Conservation (phyloP, 345 rosid species). For the Eucalyptus albens region DNA sequence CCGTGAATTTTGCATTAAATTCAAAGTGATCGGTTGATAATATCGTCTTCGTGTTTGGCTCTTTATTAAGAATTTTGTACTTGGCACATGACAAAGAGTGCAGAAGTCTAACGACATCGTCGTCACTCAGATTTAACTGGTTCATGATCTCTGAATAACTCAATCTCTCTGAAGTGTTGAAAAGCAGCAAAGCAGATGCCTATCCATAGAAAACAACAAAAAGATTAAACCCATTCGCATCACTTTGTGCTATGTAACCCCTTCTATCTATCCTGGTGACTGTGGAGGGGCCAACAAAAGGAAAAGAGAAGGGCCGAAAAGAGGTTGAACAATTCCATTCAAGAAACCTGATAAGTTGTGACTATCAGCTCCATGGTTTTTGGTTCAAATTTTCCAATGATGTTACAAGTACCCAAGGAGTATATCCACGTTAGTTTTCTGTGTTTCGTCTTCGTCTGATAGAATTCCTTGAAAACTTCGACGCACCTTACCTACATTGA, state of each 20-base stretch:
- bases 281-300: neutral
- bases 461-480: constrained; percentile 58
- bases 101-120: constrained; percentile 49
- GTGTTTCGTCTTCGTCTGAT: constrained; percentile 40
- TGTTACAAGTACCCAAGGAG: constrained; percentile 53
- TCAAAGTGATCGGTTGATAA: constrained; percentile 24
- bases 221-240: neutral
- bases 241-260: neutral
- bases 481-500: constrained; percentile 36
- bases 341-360: constrained; percentile 49
- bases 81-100: constrained; percentile 51
- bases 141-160: constrained; percentile 59
- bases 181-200: constrained; percentile 57
- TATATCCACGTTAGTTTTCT: constrained; percentile 67
- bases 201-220: neutral
- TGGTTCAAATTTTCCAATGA: constrained; percentile 46
- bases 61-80: constrained; percentile 38
- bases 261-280: neutral
- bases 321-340: neutral
- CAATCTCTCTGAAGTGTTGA: constrained; percentile 46
- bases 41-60: constrained; percentile 25
- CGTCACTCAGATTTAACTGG: constrained; percentile 48
- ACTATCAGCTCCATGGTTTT: constrained; percentile 55
- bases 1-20: constrained; percentile 48
- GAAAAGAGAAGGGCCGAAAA: neutral